Base-by-base conservation (phyloP, 176 grass and related monocot genomes). In the Aegilops sharonensis region DNA sequence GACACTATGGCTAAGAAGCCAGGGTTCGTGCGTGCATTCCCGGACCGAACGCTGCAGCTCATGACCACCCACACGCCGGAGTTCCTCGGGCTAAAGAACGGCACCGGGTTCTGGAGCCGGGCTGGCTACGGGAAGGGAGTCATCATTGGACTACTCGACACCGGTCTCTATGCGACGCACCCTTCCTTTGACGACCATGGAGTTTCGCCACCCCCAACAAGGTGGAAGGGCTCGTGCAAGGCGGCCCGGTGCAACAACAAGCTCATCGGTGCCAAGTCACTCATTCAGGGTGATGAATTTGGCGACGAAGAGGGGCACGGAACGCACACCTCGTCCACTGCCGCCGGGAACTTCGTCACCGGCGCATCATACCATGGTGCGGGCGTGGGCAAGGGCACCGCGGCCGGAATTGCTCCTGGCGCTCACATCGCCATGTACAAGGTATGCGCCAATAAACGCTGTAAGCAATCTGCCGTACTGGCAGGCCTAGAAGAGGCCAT, bases 81-180 rank as follows among this genome's bases (percentile, higher is more conserved):
- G 23, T 74, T 74, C 40, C 71, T 74, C 12, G 40, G 71, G 40
- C 79, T 88, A 18, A 40, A 17, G 43, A 9, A 13, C 0, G 85
- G 59, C 59, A 17, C 59, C 9, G 42, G 85, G 10, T 20, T 87
- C 21, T 87, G 85, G 85, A 66, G 65, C 7, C 64, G 74, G 13
- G 13, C 78, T 3, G 29, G 67, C 29, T 80, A 79, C 27, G 92
- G 92, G 6, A 54, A 86, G 66, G 92, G 89, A 0, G 64, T 84
- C 68, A 37, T 94, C 57, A 64, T 94, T 31, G 92, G 92, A 13
- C 20, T 94, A 3, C 72, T 94, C 32, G 89, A 94, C 78, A 42
- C 62, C 1, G 92, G 86, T 27, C 64, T 94, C 67, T 14, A 43
- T 25, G 40, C 71, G 5, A 15, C 6, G 4, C 71, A 74, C 71